phyloP scores from a whole-genome alignment of 257 asterid genomes.

The Scutellaria minor region DNA sequence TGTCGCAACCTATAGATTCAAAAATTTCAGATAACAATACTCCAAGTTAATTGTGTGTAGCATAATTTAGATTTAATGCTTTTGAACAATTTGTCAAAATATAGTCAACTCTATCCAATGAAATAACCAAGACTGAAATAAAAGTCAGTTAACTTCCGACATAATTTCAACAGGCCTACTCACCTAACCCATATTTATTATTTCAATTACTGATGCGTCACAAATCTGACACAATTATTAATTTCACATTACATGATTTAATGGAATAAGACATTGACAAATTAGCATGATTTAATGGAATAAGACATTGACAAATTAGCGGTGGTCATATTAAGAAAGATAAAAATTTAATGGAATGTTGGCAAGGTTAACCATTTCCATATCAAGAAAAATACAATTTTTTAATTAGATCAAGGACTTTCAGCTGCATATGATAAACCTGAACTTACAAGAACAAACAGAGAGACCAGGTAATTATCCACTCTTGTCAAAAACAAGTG shows the following conservation, averaged over 20 bases:
- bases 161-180: neutral
- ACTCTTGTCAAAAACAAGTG: neutral
- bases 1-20: constrained; percentile 77
- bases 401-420: neutral
- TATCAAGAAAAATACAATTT: constrained; percentile 1
- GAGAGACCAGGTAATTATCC: neutral
- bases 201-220: too few species aligned
- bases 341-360: too few species aligned
- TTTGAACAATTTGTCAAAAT: neutral
- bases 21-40: constrained; percentile 31
- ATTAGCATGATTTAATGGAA: too few species aligned
- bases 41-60: neutral
- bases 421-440: neutral
- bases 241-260: too few species aligned
- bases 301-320: too few species aligned
- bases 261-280: too few species aligned
- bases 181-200: too few species aligned
- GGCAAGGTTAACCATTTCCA: neutral
- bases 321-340: too few species aligned
- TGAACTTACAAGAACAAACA: neutral
- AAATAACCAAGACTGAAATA: constrained; percentile 9
- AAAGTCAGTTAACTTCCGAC: neutral
- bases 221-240: too few species aligned
- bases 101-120: constrained; percentile 3
- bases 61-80: neutral